phyloP scores from a whole-genome alignment of 225 moss, liverwort and hornwort genomes.

The Marchantia polymorpha region DNA sequence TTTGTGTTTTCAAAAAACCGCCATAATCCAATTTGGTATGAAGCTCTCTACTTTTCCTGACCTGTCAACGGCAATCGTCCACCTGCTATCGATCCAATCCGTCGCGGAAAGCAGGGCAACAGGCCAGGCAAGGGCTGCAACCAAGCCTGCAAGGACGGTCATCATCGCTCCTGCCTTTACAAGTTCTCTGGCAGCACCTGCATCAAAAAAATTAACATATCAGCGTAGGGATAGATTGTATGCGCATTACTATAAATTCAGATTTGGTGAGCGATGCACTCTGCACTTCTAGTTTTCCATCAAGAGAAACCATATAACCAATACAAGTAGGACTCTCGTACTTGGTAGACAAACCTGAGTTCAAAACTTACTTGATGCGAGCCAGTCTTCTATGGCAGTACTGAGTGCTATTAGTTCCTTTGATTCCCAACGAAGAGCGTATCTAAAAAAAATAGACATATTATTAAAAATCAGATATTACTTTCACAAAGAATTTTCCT shows the following conservation, averaged over 20 bases:
- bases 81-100: slow-evolving; percentile 95
- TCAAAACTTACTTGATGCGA: slow-evolving; percentile 70
- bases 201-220: not conserved
- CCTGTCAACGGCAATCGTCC: slow-evolving; percentile 95
- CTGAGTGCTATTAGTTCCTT: slow-evolving; percentile 79
- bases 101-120: slow-evolving; percentile 85
- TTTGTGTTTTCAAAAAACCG: too few relatives aligned
- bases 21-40: too few relatives aligned
- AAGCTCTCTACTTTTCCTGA: slow-evolving; percentile 14
- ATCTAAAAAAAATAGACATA: slow-evolving; percentile 42
- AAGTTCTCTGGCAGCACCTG: slow-evolving; percentile 81
- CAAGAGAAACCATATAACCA: not conserved
- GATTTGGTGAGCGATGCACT: too few relatives aligned
- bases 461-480: too few relatives aligned
- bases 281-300: too few relatives aligned
- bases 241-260: too few relatives aligned
- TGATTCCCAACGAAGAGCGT: slow-evolving; percentile 85
- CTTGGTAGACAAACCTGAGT: not conserved
- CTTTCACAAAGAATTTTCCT: too few relatives aligned
- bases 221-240: not conserved
- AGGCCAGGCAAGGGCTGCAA: slow-evolving; percentile 95
- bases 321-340: too few relatives aligned
- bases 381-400: slow-evolving; percentile 95
- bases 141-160: slow-evolving; percentile 78
- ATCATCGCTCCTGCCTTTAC: slow-evolving; percentile 93